Percentiles rank a stretch among this genome's conserved stretches.
Conservation (phyloP, 2,329 filamentous ascomycete genomes). For the Cladosporium sp. region DNA sequence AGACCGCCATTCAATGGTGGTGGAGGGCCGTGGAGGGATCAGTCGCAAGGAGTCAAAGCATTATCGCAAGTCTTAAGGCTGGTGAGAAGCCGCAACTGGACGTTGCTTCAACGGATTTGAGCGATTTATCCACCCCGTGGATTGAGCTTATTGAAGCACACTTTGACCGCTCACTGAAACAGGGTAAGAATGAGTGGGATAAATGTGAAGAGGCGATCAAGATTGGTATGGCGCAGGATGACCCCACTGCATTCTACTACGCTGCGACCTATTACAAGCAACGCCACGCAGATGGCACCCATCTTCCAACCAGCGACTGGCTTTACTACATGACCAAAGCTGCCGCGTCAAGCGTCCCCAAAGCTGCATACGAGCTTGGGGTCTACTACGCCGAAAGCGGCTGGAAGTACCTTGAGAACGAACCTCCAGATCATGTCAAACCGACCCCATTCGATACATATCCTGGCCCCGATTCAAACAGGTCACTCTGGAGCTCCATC, state of each 20-base stretch:
- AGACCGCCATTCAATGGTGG: slow-evolving; percentile 25
- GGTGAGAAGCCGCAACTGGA: background rate
- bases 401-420: slow-evolving; percentile 31
- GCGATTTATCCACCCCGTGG: slow-evolving; percentile 29
- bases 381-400: slow-evolving; percentile 34
- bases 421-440: slow-evolving; percentile 29
- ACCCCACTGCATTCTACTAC: slow-evolving; percentile 39
- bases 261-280: slow-evolving; percentile 27
- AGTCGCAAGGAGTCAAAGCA: slow-evolving; percentile 6
- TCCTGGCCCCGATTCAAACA: slow-evolving; percentile 10
- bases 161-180: slow-evolving; percentile 14
- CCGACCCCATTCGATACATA: slow-evolving; percentile 31
- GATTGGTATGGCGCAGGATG: slow-evolving; percentile 32
- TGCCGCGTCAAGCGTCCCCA: slow-evolving; percentile 36
- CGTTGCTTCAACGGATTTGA: slow-evolving; percentile 7
- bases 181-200: slow-evolving; percentile 6
- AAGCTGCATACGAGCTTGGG: slow-evolving; percentile 35
- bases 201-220: slow-evolving; percentile 7
- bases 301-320: slow-evolving; percentile 33
- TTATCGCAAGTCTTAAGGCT: background rate
- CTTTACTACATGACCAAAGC: slow-evolving; percentile 43
- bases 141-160: slow-evolving; percentile 27
- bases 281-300: slow-evolving; percentile 17
- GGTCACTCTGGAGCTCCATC: background rate
- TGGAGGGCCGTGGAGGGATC: slow-evolving; percentile 23